phyloP scores from a whole-genome alignment of 2,329 filamentous ascomycete genomes.

The Phaeomoniella chlamydospora region DNA sequence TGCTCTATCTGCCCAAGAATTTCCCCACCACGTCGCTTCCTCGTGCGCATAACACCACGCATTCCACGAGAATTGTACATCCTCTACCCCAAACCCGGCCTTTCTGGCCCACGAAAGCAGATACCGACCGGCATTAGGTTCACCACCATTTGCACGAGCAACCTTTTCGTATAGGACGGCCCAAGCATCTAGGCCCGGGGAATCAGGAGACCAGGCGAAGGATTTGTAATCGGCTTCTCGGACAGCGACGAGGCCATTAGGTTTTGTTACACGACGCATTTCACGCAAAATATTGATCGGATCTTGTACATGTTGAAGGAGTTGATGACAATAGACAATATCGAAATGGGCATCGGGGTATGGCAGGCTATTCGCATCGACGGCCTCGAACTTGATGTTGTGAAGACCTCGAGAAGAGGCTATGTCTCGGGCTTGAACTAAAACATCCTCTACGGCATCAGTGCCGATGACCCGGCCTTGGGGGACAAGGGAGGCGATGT shows the following conservation, averaged over 20 bases:
- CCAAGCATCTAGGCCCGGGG: slow-evolving; percentile 12
- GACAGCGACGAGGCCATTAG: slow-evolving; percentile 36
- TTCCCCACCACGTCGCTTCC: neutral
- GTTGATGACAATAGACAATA: slow-evolving; percentile 44
- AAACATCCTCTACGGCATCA: slow-evolving; percentile 14
- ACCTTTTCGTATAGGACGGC: slow-evolving; percentile 13
- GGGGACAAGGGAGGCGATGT: slow-evolving; percentile 22
- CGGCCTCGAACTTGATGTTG: slow-evolving; percentile 20
- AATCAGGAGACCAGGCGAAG: slow-evolving; percentile 16
- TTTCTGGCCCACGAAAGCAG: slow-evolving; percentile 13
- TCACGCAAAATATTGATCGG: slow-evolving; percentile 35
- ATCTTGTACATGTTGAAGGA: slow-evolving; percentile 40
- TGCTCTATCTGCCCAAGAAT: neutral
- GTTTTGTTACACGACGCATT: slow-evolving; percentile 39
- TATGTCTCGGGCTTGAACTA: slow-evolving; percentile 16
- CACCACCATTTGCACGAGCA: slow-evolving; percentile 15
- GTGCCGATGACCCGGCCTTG: slow-evolving; percentile 23
- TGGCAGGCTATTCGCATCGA: slow-evolving; percentile 25
- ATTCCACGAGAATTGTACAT: slow-evolving; percentile 6
- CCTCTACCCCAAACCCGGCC: slow-evolving; percentile 10
- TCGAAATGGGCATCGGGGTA: slow-evolving; percentile 39
- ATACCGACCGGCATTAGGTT: slow-evolving; percentile 14
- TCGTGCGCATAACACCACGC: neutral
- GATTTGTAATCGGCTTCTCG: slow-evolving; percentile 21
- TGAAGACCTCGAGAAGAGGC: slow-evolving; percentile 15